A percentile compares a stretch with the other conserved stretches of the same genome.
phyloP scores from a whole-genome alignment of 768 basidiomycete species.

The Mycena galopus region DNA sequence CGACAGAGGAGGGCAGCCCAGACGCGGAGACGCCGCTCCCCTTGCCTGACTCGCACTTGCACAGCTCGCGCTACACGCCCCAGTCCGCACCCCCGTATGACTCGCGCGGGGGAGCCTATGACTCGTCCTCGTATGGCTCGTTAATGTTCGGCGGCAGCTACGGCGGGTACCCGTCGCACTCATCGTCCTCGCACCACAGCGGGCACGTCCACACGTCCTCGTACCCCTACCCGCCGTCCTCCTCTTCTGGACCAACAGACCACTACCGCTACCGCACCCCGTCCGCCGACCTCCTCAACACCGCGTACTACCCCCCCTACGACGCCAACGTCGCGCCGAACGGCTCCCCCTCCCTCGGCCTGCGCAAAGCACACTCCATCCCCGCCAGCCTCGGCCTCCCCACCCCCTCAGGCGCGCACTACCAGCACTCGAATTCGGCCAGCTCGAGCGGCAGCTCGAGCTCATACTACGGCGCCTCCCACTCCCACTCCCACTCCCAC shows the following conservation, averaged over 20 bases:
- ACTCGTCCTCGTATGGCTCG: neutral
- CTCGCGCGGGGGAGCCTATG: neutral
- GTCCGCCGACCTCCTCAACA: neutral
- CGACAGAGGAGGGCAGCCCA: constrained; percentile 24
- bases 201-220: constrained; percentile 10
- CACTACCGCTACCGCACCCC: neutral
- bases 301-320: constrained; percentile 22
- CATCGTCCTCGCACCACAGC: no score
- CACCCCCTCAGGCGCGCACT: neutral
- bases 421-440: neutral
- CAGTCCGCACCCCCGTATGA: neutral
- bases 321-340: neutral
- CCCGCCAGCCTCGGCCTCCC: neutral
- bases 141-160: neutral
- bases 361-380: constrained; percentile 18
- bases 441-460: no score
- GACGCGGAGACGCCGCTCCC: constrained; percentile 33
- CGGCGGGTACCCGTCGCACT: neutral
- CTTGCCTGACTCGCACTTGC: constrained; percentile 27
- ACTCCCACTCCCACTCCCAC: neutral
- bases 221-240: constrained; percentile 28
- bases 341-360: neutral
- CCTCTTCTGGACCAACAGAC: neutral
- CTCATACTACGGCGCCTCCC: neutral
- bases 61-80: neutral